phyloP scores from a whole-genome alignment of 1,284 basidiomycete genomes.

The Ustilago trichophora region DNA sequence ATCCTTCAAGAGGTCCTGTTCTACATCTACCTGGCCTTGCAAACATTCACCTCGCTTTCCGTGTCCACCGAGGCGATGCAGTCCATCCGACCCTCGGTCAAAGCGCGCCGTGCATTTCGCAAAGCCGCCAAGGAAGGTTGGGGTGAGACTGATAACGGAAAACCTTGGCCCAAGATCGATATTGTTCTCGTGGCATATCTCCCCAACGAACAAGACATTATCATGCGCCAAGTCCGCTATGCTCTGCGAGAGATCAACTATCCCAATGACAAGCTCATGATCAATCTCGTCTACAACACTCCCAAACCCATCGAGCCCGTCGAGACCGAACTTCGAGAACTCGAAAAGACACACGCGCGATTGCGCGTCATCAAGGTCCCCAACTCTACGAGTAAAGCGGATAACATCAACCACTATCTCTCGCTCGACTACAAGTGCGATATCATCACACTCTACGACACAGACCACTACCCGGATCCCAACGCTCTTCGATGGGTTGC shows the following conservation, averaged over 20 bases:
- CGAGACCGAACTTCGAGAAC: constrained; percentile 43
- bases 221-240: constrained; percentile 58
- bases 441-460: constrained; percentile 59
- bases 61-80: constrained; percentile 57
- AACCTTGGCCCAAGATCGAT: constrained; percentile 54
- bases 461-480: constrained; percentile 58
- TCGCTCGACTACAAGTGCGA: constrained; percentile 51
- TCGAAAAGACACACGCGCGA: constrained; percentile 38
- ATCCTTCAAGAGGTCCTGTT: constrained; percentile 49
- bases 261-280: constrained; percentile 45
- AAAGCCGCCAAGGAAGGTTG: constrained; percentile 48
- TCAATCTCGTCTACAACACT: constrained; percentile 62
- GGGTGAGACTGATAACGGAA: constrained; percentile 44
- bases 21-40: constrained; percentile 46
- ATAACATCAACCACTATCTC: constrained; percentile 61
- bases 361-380: constrained; percentile 57
- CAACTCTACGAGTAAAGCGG: constrained; percentile 55
- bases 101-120: constrained; percentile 45
- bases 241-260: constrained; percentile 58
- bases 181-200: constrained; percentile 58
- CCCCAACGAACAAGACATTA: constrained; percentile 61
- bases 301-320: constrained; percentile 55
- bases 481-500: constrained; percentile 56
- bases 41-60: constrained; percentile 51
- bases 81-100: constrained; percentile 49